Percentiles rank a stretch among this genome's conserved stretches.
Conservation (phyloP, 139 green algal species). For the Nannochloris sp. region DNA sequence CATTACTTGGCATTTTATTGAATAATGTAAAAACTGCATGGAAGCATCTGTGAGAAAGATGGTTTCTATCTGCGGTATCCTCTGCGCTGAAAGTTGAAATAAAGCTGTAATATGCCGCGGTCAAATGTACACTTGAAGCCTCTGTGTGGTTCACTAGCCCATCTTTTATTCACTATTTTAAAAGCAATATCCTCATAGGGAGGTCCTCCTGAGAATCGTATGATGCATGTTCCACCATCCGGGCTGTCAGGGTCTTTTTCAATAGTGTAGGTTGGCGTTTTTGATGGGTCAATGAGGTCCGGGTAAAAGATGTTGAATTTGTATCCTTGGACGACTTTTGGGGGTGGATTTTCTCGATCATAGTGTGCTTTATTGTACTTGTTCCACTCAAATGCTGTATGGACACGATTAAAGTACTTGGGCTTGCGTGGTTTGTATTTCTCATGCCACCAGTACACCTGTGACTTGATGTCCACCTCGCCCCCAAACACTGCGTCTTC, state of each 20-base stretch:
- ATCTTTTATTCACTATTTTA: constrained; percentile 89
- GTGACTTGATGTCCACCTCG: constrained; percentile 55
- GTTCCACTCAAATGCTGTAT: constrained; percentile 98
- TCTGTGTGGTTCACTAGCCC: constrained; percentile 75
- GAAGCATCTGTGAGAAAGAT: not conserved
- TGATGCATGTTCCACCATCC: constrained; percentile 80
- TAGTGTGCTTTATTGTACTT: constrained; percentile 99
- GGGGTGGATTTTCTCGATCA: constrained; percentile 96
- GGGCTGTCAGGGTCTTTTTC: constrained; percentile 55
- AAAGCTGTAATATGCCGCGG: constrained; percentile 94
- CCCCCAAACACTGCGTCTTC: constrained; percentile 64
- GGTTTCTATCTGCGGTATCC: constrained; percentile 62
- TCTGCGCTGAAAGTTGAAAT: constrained; percentile 94
- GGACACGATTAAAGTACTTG: constrained; percentile 98
- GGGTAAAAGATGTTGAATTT: constrained; percentile 99
- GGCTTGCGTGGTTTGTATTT: constrained; percentile 95
- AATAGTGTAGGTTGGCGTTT: constrained; percentile 50
- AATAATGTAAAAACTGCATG: not conserved
- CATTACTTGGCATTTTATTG: not conserved
- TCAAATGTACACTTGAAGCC: constrained; percentile 97
- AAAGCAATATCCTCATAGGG: constrained; percentile 93
- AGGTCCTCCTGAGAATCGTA: constrained; percentile 87
- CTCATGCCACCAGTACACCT: constrained; percentile 97
- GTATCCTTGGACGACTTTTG: constrained; percentile 89
- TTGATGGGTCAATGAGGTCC: constrained; percentile 82